phyloP scores from a whole-genome alignment of 2,329 filamentous ascomycete genomes.

The Cryphonectria carpinicola region DNA sequence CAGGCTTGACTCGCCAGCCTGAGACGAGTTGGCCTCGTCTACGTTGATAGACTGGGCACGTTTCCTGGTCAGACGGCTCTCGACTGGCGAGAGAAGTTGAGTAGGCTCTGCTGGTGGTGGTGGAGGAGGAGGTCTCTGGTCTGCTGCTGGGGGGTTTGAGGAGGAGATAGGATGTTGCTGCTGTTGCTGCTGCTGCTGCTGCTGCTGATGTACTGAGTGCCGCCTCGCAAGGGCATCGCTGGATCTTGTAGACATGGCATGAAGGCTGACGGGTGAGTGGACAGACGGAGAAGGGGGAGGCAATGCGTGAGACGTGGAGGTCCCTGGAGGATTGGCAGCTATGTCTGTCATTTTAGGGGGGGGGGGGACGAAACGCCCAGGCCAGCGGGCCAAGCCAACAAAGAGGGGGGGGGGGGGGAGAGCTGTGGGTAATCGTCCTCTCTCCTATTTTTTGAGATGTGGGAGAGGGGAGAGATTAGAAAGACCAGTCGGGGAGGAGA shows the following conservation, averaged over 20 bases:
- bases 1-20: slow-evolving; percentile 40
- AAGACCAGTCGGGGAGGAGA: slow-evolving; percentile 5
- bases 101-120: slow-evolving; percentile 7
- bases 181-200: slow-evolving; percentile 6
- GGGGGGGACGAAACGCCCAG: slow-evolving; percentile 9
- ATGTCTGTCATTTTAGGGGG: slow-evolving; percentile 29
- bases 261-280: slow-evolving; percentile 24
- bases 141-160: slow-evolving; percentile 4
- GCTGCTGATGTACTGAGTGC: slow-evolving; percentile 18
- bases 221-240: slow-evolving; percentile 28
- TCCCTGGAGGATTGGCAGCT: slow-evolving; percentile 28
- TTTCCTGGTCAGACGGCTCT: slow-evolving; percentile 41
- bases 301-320: slow-evolving; percentile 26
- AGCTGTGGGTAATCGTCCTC: neutral
- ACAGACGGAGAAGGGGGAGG: slow-evolving; percentile 24
- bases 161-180: slow-evolving; percentile 2
- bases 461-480: neutral
- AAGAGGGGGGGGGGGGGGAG: slow-evolving; percentile 9
- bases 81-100: neutral
- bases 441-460: slow-evolving; percentile 4
- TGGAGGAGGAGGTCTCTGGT: neutral
- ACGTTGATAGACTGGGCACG: slow-evolving; percentile 51
- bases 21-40: slow-evolving; percentile 47
- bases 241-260: slow-evolving; percentile 31
- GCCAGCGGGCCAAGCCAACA: slow-evolving; percentile 22